A percentile compares a stretch with the other conserved stretches of the same genome.
These are phyloP conservation scores for Cetraspora pellucida DNA, from an alignment of 192 early-diverging fungal genomes.

Conservation along the genomic window DNA sequence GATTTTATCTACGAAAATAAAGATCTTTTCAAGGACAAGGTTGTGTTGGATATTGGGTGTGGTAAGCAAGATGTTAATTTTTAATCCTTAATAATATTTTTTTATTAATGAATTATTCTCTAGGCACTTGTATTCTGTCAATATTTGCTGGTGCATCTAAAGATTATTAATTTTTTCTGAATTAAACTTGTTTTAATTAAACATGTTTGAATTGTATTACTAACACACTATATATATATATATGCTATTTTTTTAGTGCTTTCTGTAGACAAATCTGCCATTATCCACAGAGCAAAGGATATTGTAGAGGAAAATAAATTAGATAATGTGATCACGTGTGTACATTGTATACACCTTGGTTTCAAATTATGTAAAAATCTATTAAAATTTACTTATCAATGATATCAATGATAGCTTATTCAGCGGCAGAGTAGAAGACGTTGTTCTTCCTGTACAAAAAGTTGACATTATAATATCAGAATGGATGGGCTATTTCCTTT, in stretches of 20 bases:
- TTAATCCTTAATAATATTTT: not conserved
- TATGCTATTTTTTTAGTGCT: not conserved
- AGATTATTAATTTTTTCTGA: not conserved
- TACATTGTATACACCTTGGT: not conserved
- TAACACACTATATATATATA: too few relatives aligned
- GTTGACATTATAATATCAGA: slow-evolving; percentile 99
- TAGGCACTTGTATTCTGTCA: slow-evolving; percentile 87
- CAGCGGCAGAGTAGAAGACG: slow-evolving; percentile 95
- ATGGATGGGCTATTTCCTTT: slow-evolving; percentile 99
- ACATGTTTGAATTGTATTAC: not conserved
- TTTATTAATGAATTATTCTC: not conserved
- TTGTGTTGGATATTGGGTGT: slow-evolving; percentile 97
- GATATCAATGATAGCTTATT: not conserved
- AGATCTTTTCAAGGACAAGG: slow-evolving; percentile 94
- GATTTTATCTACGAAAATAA: slow-evolving; percentile 94
- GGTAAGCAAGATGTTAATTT: slow-evolving; percentile 49
- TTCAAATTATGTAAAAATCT: not conserved
- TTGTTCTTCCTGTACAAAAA: slow-evolving; percentile 87
- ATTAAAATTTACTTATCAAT: not conserved
- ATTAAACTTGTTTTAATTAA: not conserved
- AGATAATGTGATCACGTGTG: slow-evolving; percentile 74
- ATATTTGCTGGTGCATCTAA: slow-evolving; percentile 95
- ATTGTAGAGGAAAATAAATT: slow-evolving; percentile 96
- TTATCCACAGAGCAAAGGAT: slow-evolving; percentile 91
- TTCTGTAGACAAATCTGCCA: slow-evolving; percentile 91